Conservation (phyloP, 2,329 filamentous ascomycete genomes). For the Teratosphaeria nubilosa region DNA sequence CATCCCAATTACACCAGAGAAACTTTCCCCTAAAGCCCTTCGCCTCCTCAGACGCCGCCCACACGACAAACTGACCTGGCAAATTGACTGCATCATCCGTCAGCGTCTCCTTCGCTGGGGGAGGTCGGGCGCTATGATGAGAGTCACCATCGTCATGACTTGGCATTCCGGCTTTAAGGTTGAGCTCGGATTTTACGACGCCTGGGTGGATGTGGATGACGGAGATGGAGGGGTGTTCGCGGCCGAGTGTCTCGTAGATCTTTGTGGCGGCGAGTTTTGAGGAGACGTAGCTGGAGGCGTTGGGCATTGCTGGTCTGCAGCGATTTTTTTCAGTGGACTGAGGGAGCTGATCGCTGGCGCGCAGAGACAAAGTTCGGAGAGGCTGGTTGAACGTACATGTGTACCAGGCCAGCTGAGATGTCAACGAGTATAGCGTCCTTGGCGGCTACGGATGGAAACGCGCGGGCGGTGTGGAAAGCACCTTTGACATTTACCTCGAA, state of each 20-base stretch:
- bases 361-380: too few species aligned
- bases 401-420: neutral
- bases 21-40: neutral
- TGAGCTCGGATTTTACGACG: conserved; percentile 31
- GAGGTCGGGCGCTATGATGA: neutral
- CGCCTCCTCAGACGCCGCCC: conserved; percentile 2
- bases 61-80: conserved; percentile 7
- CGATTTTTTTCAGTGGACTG: neutral
- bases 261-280: conserved; percentile 29
- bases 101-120: neutral
- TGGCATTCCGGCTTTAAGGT: conserved; percentile 5
- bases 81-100: conserved; percentile 4
- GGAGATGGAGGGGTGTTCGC: conserved; percentile 23
- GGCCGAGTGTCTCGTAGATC: conserved; percentile 27
- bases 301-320: conserved; percentile 6
- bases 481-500: conserved; percentile 9
- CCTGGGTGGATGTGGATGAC: conserved; percentile 36
- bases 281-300: conserved; percentile 22
- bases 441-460: conserved; percentile 2
- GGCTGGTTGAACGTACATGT: neutral
- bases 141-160: neutral
- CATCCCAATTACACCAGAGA: conserved; percentile 8
- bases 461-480: conserved; percentile 6
- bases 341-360: too few species aligned
- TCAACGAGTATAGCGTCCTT: neutral